Evolutionary conservation across 441 rosid species (phyloP).

Genomic region (Capsella rubella): DNA sequence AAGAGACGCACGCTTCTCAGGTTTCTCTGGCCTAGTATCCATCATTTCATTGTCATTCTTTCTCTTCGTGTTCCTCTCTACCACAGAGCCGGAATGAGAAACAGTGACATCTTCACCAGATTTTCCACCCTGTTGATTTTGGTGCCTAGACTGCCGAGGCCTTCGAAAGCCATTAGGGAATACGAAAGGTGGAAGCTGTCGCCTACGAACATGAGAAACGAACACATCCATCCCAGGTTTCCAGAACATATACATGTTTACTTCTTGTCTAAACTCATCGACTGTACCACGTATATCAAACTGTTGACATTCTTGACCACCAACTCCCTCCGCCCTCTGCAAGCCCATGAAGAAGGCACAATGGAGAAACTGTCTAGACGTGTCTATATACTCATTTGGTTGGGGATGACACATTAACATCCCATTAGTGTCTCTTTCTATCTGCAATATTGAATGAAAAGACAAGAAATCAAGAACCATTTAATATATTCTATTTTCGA

Average conservation of each 20-base stretch:
- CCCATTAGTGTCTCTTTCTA: slow-evolving; percentile 75
- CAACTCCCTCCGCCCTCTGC: slow-evolving; percentile 70
- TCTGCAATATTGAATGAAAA: slow-evolving; percentile 49
- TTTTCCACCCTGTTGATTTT: slow-evolving; percentile 54
- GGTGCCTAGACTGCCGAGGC: slow-evolving; percentile 64
- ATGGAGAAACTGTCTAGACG: slow-evolving; percentile 61
- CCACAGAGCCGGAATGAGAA: slow-evolving; percentile 52
- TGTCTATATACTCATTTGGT: slow-evolving; percentile 63
- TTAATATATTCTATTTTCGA: not conserved
- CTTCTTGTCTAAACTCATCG: slow-evolving; percentile 66
- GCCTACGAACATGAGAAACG: slow-evolving; percentile 73
- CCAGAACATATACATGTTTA: slow-evolving; percentile 68
- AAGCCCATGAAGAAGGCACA: slow-evolving; percentile 77
- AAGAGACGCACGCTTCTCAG: slow-evolving; percentile 60
- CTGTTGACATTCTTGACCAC: slow-evolving; percentile 72
- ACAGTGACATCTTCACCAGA: slow-evolving; percentile 56
- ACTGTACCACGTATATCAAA: slow-evolving; percentile 76
- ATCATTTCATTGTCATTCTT: slow-evolving; percentile 55
- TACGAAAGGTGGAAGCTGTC: slow-evolving; percentile 70
- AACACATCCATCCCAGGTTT: slow-evolving; percentile 76
- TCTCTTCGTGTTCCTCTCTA: slow-evolving; percentile 64
- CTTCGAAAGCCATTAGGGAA: slow-evolving; percentile 77
- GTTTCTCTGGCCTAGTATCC: slow-evolving; percentile 54
- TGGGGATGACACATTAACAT: slow-evolving; percentile 82
- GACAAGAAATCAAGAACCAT: not conserved